Percentiles rank a stretch among this genome's conserved stretches.
These are phyloP conservation scores for Starmera caribaea DNA, from an alignment of 805 yeast species.

Conservation along the genomic window DNA sequence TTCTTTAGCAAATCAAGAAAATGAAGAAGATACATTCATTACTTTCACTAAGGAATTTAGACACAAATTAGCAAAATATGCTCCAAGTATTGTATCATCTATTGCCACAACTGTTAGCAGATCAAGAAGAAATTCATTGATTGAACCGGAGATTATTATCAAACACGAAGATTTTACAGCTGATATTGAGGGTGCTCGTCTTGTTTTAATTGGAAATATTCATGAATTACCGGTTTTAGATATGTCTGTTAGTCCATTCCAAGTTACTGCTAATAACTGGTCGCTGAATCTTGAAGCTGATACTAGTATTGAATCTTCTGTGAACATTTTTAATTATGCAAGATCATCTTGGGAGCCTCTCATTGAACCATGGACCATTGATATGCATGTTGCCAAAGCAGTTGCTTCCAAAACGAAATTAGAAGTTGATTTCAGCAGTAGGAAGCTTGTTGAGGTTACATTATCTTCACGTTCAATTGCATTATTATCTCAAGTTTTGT, in stretches of 20 bases:
- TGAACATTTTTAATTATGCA: constrained; percentile 80
- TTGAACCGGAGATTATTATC: constrained; percentile 32
- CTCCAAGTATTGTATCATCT: constrained; percentile 54
- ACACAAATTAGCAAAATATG: constrained; percentile 49
- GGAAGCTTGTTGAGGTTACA: constrained; percentile 69
- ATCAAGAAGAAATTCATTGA: constrained; percentile 11
- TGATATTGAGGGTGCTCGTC: constrained; percentile 63
- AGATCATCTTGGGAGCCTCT: constrained; percentile 94
- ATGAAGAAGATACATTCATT: constrained; percentile 12
- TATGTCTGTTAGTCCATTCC: constrained; percentile 62
- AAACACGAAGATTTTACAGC: constrained; percentile 62
- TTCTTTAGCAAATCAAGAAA: constrained; percentile 1
- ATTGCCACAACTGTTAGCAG: constrained; percentile 25
- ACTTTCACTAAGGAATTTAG: constrained; percentile 56
- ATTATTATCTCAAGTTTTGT: constrained; percentile 57
- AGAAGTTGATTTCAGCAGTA: constrained; percentile 61
- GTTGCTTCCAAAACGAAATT: constrained; percentile 37
- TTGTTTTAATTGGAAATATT: constrained; percentile 82
- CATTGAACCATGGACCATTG: constrained; percentile 78
- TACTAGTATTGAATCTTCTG: constrained; percentile 50
- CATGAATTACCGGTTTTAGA: constrained; percentile 87
- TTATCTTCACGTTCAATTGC: constrained; percentile 77
- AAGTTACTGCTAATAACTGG: constrained; percentile 69
- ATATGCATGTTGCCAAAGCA: constrained; percentile 52
- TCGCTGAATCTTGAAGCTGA: constrained; percentile 71